Conservation (phyloP, 768 basidiomycete species). For the Leccinum rimulosum region DNA sequence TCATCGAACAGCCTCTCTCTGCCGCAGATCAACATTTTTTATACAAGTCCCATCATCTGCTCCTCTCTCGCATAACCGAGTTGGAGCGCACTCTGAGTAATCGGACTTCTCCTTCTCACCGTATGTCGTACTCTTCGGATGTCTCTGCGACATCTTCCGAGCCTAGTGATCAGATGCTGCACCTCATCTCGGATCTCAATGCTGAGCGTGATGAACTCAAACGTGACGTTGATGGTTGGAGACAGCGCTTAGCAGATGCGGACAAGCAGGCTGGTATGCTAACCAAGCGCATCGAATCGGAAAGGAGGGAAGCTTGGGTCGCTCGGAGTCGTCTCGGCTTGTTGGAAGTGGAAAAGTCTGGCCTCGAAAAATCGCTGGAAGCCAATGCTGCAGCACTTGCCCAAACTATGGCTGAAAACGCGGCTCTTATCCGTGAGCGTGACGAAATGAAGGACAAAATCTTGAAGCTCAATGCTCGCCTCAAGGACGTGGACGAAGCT, state of each 20-base stretch:
- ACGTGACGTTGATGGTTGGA: constrained; percentile 87
- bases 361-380: constrained; percentile 48
- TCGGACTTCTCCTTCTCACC: constrained; percentile 45
- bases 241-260: constrained; percentile 69
- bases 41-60: constrained; percentile 78
- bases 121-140: constrained; percentile 51
- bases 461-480: constrained; percentile 29
- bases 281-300: constrained; percentile 67
- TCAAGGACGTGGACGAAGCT: constrained; percentile 27
- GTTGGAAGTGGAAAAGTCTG: constrained; percentile 65
- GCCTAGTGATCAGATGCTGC: constrained; percentile 76
- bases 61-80: constrained; percentile 78
- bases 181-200: constrained; percentile 74
- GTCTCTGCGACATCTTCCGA: constrained; percentile 38
- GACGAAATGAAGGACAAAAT: constrained; percentile 30
- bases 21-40: constrained; percentile 82
- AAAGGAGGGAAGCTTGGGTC: constrained; percentile 80
- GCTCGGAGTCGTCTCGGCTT: constrained; percentile 70
- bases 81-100: constrained; percentile 64
- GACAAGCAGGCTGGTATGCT: constrained; percentile 69
- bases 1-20: constrained; percentile 52
- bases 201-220: constrained; percentile 87
- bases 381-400: constrained; percentile 31
- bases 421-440: constrained; percentile 25
- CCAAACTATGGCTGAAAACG: constrained; percentile 28